Conservation (phyloP, 176 grass and related monocot genomes). For the Oryza meridionalis region DNA sequence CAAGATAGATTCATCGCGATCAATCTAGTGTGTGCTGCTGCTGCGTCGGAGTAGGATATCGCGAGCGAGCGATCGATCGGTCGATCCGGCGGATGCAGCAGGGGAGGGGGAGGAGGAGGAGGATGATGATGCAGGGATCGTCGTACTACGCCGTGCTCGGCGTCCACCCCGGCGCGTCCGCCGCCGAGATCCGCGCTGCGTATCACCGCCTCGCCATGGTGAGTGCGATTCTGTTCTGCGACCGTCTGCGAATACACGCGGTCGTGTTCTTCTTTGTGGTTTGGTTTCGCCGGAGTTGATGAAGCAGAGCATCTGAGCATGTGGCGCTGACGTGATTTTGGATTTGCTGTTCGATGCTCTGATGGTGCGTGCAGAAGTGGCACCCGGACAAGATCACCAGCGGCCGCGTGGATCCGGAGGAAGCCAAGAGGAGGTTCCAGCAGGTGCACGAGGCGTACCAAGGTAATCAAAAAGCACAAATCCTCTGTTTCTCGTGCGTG, state of each 20-base stretch:
- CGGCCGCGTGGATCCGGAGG: slow-evolving; percentile 57
- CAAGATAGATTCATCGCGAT: not conserved
- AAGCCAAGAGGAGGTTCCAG: slow-evolving; percentile 80
- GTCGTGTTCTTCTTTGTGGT: not conserved
- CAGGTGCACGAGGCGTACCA: slow-evolving; percentile 86
- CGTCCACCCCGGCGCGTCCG: slow-evolving; percentile 52
- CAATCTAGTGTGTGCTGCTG: no score
- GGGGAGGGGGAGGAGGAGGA: slow-evolving; percentile 34
- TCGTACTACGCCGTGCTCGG: slow-evolving; percentile 87
- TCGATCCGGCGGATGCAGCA: not conserved
- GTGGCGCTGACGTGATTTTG: not conserved
- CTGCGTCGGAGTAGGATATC: not conserved
- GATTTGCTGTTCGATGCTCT: not conserved
- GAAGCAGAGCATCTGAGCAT: not conserved
- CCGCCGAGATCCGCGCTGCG: slow-evolving; percentile 70
- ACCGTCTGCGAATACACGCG: not conserved
- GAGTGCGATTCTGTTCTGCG: not conserved
- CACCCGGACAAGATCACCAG: slow-evolving; percentile 71
- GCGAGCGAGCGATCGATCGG: no score
- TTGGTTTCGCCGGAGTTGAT: not conserved
- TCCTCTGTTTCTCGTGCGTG: not conserved
- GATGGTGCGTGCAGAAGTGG: slow-evolving; percentile 59
- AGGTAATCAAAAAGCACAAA: slow-evolving; percentile 31
- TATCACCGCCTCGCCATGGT: slow-evolving; percentile 90
- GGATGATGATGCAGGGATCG: slow-evolving; percentile 41